Evolutionary conservation across 2,329 filamentous ascomycete species (phyloP).

Genomic region (Penicillium digitatum): DNA sequence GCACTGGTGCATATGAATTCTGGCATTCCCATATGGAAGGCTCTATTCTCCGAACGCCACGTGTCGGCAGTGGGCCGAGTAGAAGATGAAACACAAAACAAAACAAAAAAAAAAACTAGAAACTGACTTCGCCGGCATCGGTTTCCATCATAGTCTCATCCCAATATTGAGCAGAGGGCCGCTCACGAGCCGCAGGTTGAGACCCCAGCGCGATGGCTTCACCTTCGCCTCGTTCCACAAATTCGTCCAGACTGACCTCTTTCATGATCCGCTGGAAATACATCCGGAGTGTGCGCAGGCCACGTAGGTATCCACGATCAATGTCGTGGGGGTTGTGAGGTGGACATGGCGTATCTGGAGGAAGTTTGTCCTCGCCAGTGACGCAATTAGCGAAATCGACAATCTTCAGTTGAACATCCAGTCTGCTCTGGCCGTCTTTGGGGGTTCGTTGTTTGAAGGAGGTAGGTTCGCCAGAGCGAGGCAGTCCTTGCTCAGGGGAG

Average conservation of each 20-base stretch:
- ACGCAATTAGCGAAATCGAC: constrained; percentile 98
- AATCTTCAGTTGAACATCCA: constrained; percentile 75
- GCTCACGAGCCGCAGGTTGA: constrained; percentile 31
- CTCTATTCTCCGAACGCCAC: constrained; percentile 17
- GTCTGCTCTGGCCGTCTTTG: constrained; percentile 38
- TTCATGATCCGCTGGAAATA: constrained; percentile 86
- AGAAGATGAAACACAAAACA: background rate
- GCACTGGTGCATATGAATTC: constrained; percentile 12
- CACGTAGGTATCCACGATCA: constrained; percentile 84
- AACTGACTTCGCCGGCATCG: constrained; percentile 45
- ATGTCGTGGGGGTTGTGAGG: constrained; percentile 75
- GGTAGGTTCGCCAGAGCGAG: constrained; percentile 32
- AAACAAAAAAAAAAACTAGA: constrained; percentile 22
- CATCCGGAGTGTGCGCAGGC: constrained; percentile 69
- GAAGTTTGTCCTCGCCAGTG: constrained; percentile 69
- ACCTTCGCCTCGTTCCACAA: constrained; percentile 43
- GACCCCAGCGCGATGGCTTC: constrained; percentile 39
- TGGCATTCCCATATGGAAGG: constrained; percentile 7
- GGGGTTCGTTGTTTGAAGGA: constrained; percentile 29
- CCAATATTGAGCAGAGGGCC: constrained; percentile 35
- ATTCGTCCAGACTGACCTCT: constrained; percentile 58
- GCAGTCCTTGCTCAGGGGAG: constrained; percentile 19
- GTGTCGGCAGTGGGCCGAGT: constrained; percentile 4
- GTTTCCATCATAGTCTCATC: constrained; percentile 43
- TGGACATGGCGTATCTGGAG: constrained; percentile 64